Evolutionary conservation across 2,329 filamentous ascomycete species (phyloP).

Genomic region (Pseudogymnoascus sp.): DNA sequence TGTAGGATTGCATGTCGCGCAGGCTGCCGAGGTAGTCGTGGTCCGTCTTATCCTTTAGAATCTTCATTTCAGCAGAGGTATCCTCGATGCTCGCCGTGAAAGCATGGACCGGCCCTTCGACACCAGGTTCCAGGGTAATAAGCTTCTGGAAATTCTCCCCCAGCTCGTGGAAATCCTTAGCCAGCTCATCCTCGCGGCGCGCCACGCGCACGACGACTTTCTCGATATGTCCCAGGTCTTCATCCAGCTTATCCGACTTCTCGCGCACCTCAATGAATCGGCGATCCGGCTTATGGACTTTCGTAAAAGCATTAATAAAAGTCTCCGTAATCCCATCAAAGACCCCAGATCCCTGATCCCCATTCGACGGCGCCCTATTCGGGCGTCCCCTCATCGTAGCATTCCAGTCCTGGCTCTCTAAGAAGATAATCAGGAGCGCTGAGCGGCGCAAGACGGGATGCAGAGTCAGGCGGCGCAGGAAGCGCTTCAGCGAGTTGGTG

Average conservation of each 20-base stretch:
- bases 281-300: conserved; percentile 89
- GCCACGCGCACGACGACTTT: conserved; percentile 92
- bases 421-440: conserved; percentile 75
- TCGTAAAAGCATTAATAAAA: conserved; percentile 94
- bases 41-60: conserved; percentile 84
- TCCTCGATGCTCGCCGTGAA: conserved; percentile 84
- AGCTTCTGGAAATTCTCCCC: conserved; percentile 94
- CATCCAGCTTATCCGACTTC: conserved; percentile 85
- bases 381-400: conserved; percentile 80
- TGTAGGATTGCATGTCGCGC: conserved; percentile 93
- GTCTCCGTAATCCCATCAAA: conserved; percentile 95
- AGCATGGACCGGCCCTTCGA: conserved; percentile 72
- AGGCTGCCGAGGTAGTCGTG: conserved; percentile 91
- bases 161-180: conserved; percentile 80
- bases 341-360: conserved; percentile 53
- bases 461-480: conserved; percentile 75
- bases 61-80: conserved; percentile 67
- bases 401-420: conserved; percentile 95
- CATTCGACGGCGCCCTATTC: conserved; percentile 51
- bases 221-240: conserved; percentile 86
- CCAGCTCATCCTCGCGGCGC: conserved; percentile 77
- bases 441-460: conserved; percentile 84
- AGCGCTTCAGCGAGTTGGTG: conserved; percentile 84
- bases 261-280: conserved; percentile 92
- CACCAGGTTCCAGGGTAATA: conserved; percentile 77